Conservation (phyloP, 768 basidiomycete genomes). For the Russula vinacea region DNA sequence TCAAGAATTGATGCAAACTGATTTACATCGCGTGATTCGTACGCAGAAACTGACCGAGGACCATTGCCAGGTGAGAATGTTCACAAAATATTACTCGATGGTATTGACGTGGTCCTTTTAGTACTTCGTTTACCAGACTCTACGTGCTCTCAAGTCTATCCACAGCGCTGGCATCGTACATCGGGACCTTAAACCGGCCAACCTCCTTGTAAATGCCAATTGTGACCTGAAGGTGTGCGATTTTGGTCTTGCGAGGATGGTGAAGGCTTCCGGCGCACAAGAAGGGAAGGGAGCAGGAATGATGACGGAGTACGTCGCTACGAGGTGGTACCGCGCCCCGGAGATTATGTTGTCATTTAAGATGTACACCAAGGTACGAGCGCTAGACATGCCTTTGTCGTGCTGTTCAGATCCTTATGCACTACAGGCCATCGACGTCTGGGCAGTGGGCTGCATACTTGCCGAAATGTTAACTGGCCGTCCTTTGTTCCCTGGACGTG, state of each 20-base stretch:
- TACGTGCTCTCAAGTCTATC: conserved; percentile 84
- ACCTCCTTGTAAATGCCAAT: conserved; percentile 83
- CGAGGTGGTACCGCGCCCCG: conserved; percentile 89
- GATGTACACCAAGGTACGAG: conserved; percentile 68
- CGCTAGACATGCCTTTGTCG: conserved; percentile 1
- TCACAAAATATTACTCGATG: conserved; percentile 2
- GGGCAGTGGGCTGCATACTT: conserved; percentile 72
- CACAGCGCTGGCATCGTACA: conserved; percentile 83
- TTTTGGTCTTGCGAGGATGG: conserved; percentile 76
- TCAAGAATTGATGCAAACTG: conserved; percentile 88
- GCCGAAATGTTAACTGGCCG: conserved; percentile 80
- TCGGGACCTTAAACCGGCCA: conserved; percentile 81
- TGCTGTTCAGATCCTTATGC: neutral
- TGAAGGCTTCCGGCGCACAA: conserved; percentile 50
- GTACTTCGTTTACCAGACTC: conserved; percentile 82
- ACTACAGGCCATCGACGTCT: conserved; percentile 62
- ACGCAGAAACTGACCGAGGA: conserved; percentile 90
- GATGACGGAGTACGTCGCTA: conserved; percentile 87
- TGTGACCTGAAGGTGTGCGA: conserved; percentile 89
- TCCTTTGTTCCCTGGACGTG: conserved; percentile 84
- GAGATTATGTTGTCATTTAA: conserved; percentile 96
- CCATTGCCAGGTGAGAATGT: conserved; percentile 63
- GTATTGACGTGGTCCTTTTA: conserved; percentile 35
- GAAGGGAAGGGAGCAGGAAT: conserved; percentile 61
- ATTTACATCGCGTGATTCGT: conserved; percentile 86